Evolutionary conservation across 2,329 filamentous ascomycete species (phyloP).

Genomic region (Beauveria caledonica): DNA sequence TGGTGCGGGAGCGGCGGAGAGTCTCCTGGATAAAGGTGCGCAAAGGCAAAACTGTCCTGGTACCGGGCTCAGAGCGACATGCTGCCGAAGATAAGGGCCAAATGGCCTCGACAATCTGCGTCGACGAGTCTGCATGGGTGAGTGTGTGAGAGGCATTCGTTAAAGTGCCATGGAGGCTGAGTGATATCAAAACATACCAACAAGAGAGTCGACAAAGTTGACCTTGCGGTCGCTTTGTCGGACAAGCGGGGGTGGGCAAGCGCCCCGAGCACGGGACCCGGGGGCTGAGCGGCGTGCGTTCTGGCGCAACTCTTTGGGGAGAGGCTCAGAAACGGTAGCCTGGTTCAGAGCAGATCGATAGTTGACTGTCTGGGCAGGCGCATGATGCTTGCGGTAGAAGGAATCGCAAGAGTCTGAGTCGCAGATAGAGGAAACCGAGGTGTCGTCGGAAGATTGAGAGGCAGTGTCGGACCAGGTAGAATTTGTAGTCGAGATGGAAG

Average conservation of each 20-base stretch:
- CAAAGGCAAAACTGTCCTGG: conserved; percentile 75
- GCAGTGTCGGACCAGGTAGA: conserved; percentile 72
- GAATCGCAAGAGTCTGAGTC: conserved; percentile 42
- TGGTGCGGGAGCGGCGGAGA: conserved; percentile 84
- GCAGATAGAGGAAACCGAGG: conserved; percentile 54
- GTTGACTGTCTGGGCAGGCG: conserved; percentile 16
- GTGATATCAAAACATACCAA: conserved; percentile 64
- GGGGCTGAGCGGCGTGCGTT: conserved; percentile 52
- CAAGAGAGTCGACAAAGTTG: conserved; percentile 92
- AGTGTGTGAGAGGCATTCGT: conserved; percentile 23
- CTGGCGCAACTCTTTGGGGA: conserved; percentile 55
- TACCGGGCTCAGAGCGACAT: conserved; percentile 63
- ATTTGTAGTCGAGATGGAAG: conserved; percentile 66
- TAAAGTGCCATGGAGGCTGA: conserved; percentile 9
- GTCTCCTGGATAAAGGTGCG: conserved; percentile 98
- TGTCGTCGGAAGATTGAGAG: conserved; percentile 62
- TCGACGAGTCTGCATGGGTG: conserved; percentile 70
- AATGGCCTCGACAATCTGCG: conserved; percentile 93
- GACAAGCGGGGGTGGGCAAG: conserved; percentile 65
- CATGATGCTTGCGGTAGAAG: conserved; percentile 27
- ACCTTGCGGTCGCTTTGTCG: conserved; percentile 88
- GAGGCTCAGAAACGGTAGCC: conserved; percentile 30
- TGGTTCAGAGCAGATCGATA: conserved; percentile 19
- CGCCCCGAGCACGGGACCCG: conserved; percentile 46
- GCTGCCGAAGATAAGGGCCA: conserved; percentile 85